Evolutionary conservation across 2,329 filamentous ascomycete genomes (phyloP), one percentile per base, ranked within the genome.

Genomic region (Botrytis byssoidea): DNA sequence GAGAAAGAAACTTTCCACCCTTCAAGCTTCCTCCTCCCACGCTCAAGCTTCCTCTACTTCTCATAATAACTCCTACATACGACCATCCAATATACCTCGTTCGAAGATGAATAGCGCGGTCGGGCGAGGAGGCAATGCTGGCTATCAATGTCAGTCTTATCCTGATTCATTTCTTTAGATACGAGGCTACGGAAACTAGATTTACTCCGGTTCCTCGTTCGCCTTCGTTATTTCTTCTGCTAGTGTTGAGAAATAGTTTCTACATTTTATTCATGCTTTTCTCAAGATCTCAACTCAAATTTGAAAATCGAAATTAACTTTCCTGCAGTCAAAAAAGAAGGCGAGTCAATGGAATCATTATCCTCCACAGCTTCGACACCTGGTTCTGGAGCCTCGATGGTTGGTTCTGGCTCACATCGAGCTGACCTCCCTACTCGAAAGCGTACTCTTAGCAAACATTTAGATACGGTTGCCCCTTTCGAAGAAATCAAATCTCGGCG

Each of bases 401-500:
- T 68, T 32, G 75, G 75, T 22, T n/a, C 74, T 20, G 75, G 71
- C 35, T 70, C 77, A 59, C 74, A 74, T 42, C 73, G 64, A 63
- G 71, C 77, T 59, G 74, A 73, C 42, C 74, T 80, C 5, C 77
- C 78, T 22, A 76, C 70, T 64, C 76, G 80, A 78, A 81, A 81
- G 73, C 77, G 80, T 71, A 75, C 78, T 3, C 76, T 80, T 57
- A 79, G 77, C 75, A 78, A 75, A 20, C 77, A 77, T 69, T 40
- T 78, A n/a, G 77, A 76, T 65, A 75, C 74, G 44, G 57, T 78
- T 35, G 63, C 70, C 44, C 75, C 77, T 42, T 64, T 73, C 42
- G 74, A 73, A 61, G 74, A 76, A 22, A 78, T 74, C 57, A 81
- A 81, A 71, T 81, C 79, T 35, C 75, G 79, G 69, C 77, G 79